phyloP scores from a whole-genome alignment of 768 basidiomycete genomes.

The Rhizopogon roseolus region DNA sequence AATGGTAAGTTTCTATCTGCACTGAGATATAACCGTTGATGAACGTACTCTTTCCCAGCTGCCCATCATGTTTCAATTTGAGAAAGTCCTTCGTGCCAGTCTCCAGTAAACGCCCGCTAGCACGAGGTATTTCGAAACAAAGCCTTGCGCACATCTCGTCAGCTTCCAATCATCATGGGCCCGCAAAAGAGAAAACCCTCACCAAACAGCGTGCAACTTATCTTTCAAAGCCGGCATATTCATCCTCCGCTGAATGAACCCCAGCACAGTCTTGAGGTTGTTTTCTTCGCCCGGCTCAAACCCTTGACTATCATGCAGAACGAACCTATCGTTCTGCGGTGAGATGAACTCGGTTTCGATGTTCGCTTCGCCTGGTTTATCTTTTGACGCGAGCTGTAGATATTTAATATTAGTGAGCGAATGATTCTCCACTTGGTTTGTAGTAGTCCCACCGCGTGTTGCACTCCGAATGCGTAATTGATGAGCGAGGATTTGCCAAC shows the following conservation, averaged over 20 bases:
- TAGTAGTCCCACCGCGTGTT: not conserved
- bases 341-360: no score
- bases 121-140: not conserved
- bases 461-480: not conserved
- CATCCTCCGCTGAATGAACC: slow-evolving; percentile 7
- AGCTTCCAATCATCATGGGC: not conserved
- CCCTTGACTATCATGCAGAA: slow-evolving; percentile 12
- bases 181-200: not conserved
- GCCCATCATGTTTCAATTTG: not conserved
- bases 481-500: slow-evolving; percentile 1
- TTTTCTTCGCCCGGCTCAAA: slow-evolving; percentile 9
- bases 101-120: not conserved
- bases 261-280: slow-evolving; percentile 5
- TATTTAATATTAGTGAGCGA: no score
- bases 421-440: no score
- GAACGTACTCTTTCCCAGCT: slow-evolving; percentile 3
- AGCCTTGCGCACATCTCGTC: not conserved
- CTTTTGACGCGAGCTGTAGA: not conserved
- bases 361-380: slow-evolving; percentile 2
- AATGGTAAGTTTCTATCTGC: not conserved
- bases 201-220: slow-evolving; percentile 12
- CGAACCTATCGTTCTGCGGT: slow-evolving; percentile 1
- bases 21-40: not conserved
- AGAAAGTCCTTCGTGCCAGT: not conserved
- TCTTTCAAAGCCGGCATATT: not conserved